phyloP scores from a whole-genome alignment of 108 stramenopile species.

The Skeletonema menzelii region DNA sequence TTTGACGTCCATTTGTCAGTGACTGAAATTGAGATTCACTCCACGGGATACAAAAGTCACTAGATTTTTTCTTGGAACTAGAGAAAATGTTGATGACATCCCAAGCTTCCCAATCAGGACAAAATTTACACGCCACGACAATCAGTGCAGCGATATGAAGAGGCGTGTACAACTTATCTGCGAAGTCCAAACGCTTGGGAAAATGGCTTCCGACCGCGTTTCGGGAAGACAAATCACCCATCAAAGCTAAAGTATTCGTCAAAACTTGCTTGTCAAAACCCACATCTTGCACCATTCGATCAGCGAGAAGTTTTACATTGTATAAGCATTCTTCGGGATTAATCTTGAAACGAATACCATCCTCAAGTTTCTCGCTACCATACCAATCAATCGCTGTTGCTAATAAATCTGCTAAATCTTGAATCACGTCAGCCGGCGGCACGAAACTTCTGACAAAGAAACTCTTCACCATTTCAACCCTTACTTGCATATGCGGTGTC shows the following conservation, averaged over 20 bases:
- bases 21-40: conserved; percentile 44
- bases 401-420: conserved; percentile 24
- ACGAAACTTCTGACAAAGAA: conserved; percentile 43
- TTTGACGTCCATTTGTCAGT: conserved; percentile 44
- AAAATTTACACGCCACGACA: conserved; percentile 58
- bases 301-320: conserved; percentile 47
- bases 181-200: conserved; percentile 4
- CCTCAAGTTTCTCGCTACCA: background rate
- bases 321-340: conserved; percentile 17
- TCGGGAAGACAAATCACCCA: conserved; percentile 24
- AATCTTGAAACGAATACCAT: background rate
- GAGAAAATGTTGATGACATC: conserved; percentile 26
- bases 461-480: conserved; percentile 28
- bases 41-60: conserved; percentile 39
- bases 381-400: conserved; percentile 40
- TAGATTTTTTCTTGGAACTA: background rate
- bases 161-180: conserved; percentile 37
- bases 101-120: conserved; percentile 54
- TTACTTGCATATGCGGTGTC: conserved; percentile 29
- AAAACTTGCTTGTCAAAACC: conserved; percentile 59
- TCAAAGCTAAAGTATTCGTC: conserved; percentile 49
- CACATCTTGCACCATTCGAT: conserved; percentile 52
- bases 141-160: conserved; percentile 54
- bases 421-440: conserved; percentile 25
- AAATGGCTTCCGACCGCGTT: background rate